Base-by-base conservation (phyloP, 2,329 filamentous ascomycete genomes). In the Aspergillus niger region DNA sequence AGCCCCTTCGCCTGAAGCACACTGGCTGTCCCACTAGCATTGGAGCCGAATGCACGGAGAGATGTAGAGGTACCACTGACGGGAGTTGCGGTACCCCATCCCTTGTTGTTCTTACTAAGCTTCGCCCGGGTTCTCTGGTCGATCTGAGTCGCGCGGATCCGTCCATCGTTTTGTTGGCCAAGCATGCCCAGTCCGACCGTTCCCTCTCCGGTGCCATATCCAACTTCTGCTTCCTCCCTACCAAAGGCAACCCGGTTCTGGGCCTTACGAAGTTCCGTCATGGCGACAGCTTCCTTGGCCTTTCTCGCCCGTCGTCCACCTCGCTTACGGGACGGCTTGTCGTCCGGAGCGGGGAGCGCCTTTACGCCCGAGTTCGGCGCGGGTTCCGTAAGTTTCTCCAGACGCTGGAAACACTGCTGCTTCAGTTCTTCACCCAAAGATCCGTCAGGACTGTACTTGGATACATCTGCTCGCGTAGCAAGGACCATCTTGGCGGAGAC, bases 161-260 rank as follows among this genome's bases (percentile, higher is more conserved):
- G 87, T n/a, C 95, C 95, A 65, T 93, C 91, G 73, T 93, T 91
- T 65, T 87, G 82, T 70, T 92, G 89, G 0, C 95, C 95, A 64
- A 99, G 93, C 95, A 98, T 98, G 58, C 95, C 95, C 75, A 99
- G 81, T 28, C 95, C 95, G 62, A 89, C 88, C 0, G 93, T 96
- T 58, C 86, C 86, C 67, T 97, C 92, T 54, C 92, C 91, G 0
- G 87, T 87, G 38, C 92, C 94, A 74, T 96, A 98, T 32, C 93
- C 94, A 1, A 95, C 89, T 77, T 99, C 95, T 69, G 87, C 89
- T 77, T 99, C 95, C 76, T 98, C 94, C 74, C 96, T 95, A 60
- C 93, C 93, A 72, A 99, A 99, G 0, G 89, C 92, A 86, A 99
- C 89, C 57, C 95, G 87, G 79, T 99, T 99, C 78, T 98, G 95